Conservation (phyloP, 257 asterid genomes). For the Nemophila menziesii region DNA sequence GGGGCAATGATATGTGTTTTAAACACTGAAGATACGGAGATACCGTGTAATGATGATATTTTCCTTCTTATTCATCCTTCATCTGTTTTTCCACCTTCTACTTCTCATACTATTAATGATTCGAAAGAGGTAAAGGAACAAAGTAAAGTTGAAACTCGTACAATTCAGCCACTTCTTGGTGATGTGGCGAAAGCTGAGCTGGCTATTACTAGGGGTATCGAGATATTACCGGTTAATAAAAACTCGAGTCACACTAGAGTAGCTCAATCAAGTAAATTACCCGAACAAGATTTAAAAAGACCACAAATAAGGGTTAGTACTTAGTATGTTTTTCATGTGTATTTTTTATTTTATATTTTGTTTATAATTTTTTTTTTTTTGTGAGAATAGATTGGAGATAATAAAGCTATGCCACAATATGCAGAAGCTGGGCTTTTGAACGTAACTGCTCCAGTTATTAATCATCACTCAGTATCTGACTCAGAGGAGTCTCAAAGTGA, state of each 20-base stretch:
- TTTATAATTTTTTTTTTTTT: conserved; percentile 15
- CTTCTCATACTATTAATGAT: conserved; percentile 24
- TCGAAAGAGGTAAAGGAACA: conserved; percentile 32
- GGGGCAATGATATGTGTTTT: conserved; percentile 45
- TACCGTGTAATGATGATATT: conserved; percentile 98
- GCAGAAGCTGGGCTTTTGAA: conserved; percentile 31
- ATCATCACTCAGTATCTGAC: conserved; percentile 44
- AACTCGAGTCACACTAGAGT: conserved; percentile 29
- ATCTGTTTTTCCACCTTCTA: conserved; percentile 41
- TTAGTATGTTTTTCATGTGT: not conserved
- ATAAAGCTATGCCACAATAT: conserved; percentile 23
- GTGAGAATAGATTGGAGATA: conserved; percentile 35
- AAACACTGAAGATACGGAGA: conserved; percentile 83
- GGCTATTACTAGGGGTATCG: conserved; percentile 23
- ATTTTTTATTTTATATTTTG: conserved; percentile 5
- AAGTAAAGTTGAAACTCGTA: conserved; percentile 29
- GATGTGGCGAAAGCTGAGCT: conserved; percentile 31
- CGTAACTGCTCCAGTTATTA: conserved; percentile 20
- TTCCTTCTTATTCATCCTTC: conserved; percentile 94
- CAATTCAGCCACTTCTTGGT: conserved; percentile 20
- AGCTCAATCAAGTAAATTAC: conserved; percentile 24
- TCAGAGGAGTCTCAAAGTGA: conserved; percentile 57
- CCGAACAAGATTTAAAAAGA: conserved; percentile 34
- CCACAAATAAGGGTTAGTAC: conserved; percentile 35
- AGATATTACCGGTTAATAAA: conserved; percentile 27